Conservation (phyloP, 371 early-diverging fungal species). For the Mortierella sp. region DNA sequence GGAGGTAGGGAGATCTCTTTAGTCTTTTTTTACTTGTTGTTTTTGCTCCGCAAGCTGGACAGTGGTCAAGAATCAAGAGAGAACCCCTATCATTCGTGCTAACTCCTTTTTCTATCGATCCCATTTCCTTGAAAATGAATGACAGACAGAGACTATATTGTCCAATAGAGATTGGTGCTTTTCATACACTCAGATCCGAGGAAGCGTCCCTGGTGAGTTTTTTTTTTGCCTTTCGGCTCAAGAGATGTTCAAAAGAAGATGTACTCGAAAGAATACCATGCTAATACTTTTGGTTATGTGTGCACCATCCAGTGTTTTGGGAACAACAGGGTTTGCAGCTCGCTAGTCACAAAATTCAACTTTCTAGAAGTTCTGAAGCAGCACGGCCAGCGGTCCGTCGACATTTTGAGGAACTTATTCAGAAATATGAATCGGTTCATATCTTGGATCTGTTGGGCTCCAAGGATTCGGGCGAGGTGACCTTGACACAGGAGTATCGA, state of each 20-base stretch:
- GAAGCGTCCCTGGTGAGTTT: conserved; percentile 85
- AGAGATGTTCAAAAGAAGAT: no score
- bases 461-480: conserved; percentile 75
- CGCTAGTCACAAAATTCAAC: conserved; percentile 81
- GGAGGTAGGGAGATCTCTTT: conserved; percentile 69
- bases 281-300: not conserved
- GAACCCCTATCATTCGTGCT: no score
- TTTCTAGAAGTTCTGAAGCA: conserved; percentile 75
- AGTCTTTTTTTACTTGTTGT: conserved; percentile 3
- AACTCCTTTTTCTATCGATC: conserved; percentile 31
- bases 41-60: not conserved
- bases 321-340: conserved; percentile 90
- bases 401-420: conserved; percentile 83
- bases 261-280: no score
- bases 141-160: conserved; percentile 79
- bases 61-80: no score
- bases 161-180: conserved; percentile 65
- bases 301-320: conserved; percentile 87
- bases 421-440: conserved; percentile 79
- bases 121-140: not conserved
- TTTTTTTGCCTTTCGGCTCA: no score
- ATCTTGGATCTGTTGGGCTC: conserved; percentile 86
- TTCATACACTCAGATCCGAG: conserved; percentile 88
- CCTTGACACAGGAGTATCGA: conserved; percentile 78
- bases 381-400: conserved; percentile 81